Percentiles rank a stretch among this genome's conserved stretches.
phyloP scores from a whole-genome alignment of 306 rosid genomes.

The Fragaria iinumae region DNA sequence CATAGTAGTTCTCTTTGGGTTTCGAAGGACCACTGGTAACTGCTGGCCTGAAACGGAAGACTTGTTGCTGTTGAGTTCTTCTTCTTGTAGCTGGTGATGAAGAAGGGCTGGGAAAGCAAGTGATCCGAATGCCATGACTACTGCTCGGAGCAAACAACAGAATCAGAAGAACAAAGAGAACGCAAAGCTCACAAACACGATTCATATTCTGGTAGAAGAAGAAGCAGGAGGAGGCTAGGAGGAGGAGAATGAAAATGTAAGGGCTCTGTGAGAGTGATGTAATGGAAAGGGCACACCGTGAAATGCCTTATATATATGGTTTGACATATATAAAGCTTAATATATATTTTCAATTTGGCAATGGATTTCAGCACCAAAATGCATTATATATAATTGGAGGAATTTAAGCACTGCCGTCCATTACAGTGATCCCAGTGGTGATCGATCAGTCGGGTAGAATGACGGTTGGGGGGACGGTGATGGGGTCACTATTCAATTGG shows the following conservation, averaged over 20 bases:
- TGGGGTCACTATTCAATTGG: conserved; percentile 39
- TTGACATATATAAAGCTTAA: neutral
- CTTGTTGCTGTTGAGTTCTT: conserved; percentile 24
- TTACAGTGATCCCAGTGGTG: conserved; percentile 11
- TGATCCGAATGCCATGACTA: conserved; percentile 31
- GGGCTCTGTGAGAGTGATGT: neutral
- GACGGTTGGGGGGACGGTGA: conserved; percentile 54
- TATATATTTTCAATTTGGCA: neutral
- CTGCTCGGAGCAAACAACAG: conserved; percentile 43
- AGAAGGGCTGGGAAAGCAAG: conserved; percentile 39
- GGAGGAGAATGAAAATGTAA: neutral
- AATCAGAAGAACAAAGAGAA: conserved; percentile 37
- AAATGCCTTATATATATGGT: conserved; percentile 5
- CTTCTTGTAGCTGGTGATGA: conserved; percentile 25
- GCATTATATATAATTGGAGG: conserved; percentile 7
- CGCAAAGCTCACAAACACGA: conserved; percentile 34
- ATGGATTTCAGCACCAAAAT: conserved; percentile 4
- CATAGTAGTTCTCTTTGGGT: conserved; percentile 32
- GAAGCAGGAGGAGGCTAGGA: neutral
- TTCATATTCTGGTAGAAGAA: conserved; percentile 29
- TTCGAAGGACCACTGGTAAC: conserved; percentile 27
- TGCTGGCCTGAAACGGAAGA: conserved; percentile 34
- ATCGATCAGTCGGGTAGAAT: conserved; percentile 37
- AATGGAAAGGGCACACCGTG: neutral
- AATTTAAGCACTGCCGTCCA: conserved; percentile 1